Conservation (phyloP, 1,284 basidiomycete species). For the Marasmius fiardii region DNA sequence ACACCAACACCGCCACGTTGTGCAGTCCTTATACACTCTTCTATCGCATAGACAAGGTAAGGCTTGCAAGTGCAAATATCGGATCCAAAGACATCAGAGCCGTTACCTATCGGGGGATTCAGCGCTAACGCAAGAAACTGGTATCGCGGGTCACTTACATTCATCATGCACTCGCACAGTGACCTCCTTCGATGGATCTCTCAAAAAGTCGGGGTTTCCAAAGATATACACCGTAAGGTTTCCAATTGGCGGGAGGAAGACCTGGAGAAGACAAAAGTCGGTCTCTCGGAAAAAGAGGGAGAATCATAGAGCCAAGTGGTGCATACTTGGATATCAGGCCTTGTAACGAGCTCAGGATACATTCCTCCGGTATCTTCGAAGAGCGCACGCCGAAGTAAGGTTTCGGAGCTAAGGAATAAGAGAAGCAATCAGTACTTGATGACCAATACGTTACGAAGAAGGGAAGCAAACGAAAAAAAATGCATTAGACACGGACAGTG, state of each 20-base stretch:
- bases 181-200: slow-evolving; percentile 80
- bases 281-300: not conserved
- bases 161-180: slow-evolving; percentile 94
- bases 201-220: slow-evolving; percentile 77
- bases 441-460: slow-evolving; percentile 4
- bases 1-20: slow-evolving; percentile 89
- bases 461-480: not conserved
- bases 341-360: slow-evolving; percentile 94
- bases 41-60: slow-evolving; percentile 90
- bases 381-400: slow-evolving; percentile 78
- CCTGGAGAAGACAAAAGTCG: slow-evolving; percentile 15
- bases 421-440: not conserved
- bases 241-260: slow-evolving; percentile 95
- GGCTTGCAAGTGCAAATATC: slow-evolving; percentile 97
- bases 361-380: slow-evolving; percentile 97
- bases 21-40: slow-evolving; percentile 59
- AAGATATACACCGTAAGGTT: slow-evolving; percentile 93
- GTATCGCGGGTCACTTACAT: slow-evolving; percentile 47
- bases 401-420: slow-evolving; percentile 62
- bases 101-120: slow-evolving; percentile 52
- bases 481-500: too few species aligned
- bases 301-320: not conserved
- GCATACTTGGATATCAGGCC: slow-evolving; percentile 80
- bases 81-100: slow-evolving; percentile 86
- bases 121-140: slow-evolving; percentile 3